Evolutionary conservation across 495 filamentous ascomycete species (phyloP).

Genomic region (Neurospora sp.): DNA sequence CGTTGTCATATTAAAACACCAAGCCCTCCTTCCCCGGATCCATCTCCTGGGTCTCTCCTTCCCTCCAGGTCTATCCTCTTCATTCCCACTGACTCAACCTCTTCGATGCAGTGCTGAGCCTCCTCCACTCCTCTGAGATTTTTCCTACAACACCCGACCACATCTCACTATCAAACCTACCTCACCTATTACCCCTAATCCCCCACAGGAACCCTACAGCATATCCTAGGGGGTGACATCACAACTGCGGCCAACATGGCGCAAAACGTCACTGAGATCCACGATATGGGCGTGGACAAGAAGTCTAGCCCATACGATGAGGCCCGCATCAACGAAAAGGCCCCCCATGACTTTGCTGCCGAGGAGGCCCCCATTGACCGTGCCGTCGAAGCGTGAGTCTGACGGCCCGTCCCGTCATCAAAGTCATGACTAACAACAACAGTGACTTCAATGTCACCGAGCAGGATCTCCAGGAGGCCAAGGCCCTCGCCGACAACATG

Average conservation of each 20-base stretch:
- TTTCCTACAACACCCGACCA: neutral
- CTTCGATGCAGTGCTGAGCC: neutral
- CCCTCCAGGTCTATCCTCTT: neutral
- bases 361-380: slow-evolving; percentile 1
- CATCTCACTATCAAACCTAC: neutral
- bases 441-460: slow-evolving; percentile 19
- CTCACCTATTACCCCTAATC: neutral
- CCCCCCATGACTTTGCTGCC: neutral
- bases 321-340: neutral
- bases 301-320: neutral
- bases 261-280: neutral
- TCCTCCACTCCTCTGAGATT: neutral
- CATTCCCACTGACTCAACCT: neutral
- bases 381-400: slow-evolving; percentile 1
- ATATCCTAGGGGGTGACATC: neutral
- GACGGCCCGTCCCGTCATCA: neutral
- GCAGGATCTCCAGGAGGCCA: slow-evolving; percentile 17
- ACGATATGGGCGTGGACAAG: neutral
- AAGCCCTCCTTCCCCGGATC: neutral
- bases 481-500: slow-evolving; percentile 14
- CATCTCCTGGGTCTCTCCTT: neutral
- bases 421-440: neutral
- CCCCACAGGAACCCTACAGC: neutral
- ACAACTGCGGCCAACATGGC: neutral
- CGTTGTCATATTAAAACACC: neutral